Evolutionary conservation across 2,329 filamentous ascomycete genomes (phyloP).

Genomic region (Talaromyces atroroseus): DNA sequence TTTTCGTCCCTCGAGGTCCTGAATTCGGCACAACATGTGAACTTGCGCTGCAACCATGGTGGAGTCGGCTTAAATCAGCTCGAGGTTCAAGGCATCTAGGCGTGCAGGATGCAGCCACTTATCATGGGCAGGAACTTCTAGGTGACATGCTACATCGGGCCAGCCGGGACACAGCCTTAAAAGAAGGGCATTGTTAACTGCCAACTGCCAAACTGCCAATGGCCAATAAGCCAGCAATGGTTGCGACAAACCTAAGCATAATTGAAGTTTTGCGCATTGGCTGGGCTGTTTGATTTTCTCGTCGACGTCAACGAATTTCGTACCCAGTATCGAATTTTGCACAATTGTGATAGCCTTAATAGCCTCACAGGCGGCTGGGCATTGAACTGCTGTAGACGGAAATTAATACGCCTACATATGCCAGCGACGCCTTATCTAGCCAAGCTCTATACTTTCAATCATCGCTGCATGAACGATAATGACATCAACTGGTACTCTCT

Average conservation of each 20-base stretch:
- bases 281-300: neutral
- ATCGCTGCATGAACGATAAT: neutral
- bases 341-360: too few species aligned
- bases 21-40: slow-evolving; percentile 7
- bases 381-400: neutral
- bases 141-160: neutral
- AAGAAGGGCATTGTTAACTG: neutral
- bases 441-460: neutral
- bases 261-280: neutral
- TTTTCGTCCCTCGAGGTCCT: neutral
- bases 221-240: too few species aligned
- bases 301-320: neutral
- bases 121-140: neutral
- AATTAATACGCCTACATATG: neutral
- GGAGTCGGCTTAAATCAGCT: slow-evolving; percentile 6
- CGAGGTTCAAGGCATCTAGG: neutral
- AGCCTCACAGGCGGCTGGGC: neutral
- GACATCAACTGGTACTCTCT: neutral
- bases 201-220: too few species aligned
- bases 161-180: neutral
- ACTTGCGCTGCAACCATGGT: slow-evolving; percentile 9
- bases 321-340: neutral
- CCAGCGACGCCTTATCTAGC: neutral
- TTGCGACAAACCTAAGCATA: neutral
- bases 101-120: neutral